These are phyloP conservation scores for Xylaria sp. DNA, from an alignment of 2,329 filamentous ascomycete genomes.

Conservation along the genomic window DNA sequence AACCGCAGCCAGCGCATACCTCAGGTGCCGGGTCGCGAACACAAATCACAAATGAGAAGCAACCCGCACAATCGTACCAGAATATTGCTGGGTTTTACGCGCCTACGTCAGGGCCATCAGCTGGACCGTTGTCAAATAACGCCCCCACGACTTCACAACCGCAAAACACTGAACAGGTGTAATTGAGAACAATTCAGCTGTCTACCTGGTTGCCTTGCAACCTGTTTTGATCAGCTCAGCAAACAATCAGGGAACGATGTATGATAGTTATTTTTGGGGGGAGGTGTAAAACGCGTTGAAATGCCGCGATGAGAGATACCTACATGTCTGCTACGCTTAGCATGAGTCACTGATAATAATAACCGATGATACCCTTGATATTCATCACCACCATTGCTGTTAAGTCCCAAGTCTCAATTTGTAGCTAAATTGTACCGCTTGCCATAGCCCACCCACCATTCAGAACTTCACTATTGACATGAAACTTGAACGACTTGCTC, in stretches of 20 bases:
- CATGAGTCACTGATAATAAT: conserved; percentile 28
- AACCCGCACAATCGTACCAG: conserved; percentile 53
- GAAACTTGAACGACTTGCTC: neutral
- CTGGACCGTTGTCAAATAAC: neutral
- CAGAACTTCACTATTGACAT: neutral
- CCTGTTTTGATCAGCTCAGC: neutral
- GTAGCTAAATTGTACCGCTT: neutral
- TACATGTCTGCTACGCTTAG: conserved; percentile 25
- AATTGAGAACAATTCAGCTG: neutral
- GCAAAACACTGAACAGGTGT: neutral
- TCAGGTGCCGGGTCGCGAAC: conserved; percentile 14
- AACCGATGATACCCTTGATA: conserved; percentile 33
- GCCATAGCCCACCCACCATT: neutral
- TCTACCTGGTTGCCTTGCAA: neutral
- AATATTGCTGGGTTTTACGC: conserved; percentile 46
- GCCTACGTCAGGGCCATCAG: conserved; percentile 29
- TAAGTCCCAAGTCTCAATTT: conserved; percentile 14
- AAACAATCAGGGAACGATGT: neutral
- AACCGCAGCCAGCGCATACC: conserved; percentile 35
- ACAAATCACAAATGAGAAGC: conserved; percentile 16
- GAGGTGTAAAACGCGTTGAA: conserved; percentile 1
- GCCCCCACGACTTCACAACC: neutral
- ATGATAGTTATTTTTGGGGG: neutral
- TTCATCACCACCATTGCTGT: conserved; percentile 23
- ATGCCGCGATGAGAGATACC: conserved; percentile 9